phyloP scores from a whole-genome alignment of 1,284 basidiomycete genomes.

The Ustilago cynodontis region DNA sequence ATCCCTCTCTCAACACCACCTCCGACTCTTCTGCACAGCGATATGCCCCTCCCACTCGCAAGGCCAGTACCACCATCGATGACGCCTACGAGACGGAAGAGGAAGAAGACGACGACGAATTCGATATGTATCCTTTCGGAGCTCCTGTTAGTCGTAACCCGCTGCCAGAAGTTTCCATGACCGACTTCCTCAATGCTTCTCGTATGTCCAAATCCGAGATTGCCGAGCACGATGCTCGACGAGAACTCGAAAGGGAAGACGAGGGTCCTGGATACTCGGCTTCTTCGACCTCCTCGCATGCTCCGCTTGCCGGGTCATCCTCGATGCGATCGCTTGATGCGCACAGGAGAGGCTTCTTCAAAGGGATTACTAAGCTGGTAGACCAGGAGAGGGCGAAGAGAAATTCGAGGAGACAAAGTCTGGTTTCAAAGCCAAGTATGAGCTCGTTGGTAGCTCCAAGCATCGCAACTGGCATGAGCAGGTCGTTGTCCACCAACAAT shows the following conservation, averaged over 20 bases:
- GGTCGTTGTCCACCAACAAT: not conserved
- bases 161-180: slow-evolving; percentile 33
- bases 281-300: slow-evolving; percentile 19
- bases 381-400: slow-evolving; percentile 10
- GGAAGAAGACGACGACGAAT: slow-evolving; percentile 29
- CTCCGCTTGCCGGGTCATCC: not conserved
- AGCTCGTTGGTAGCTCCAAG: not conserved
- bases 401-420: not conserved
- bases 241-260: slow-evolving; percentile 17
- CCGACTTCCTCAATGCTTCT: slow-evolving; percentile 47
- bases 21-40: slow-evolving; percentile 10
- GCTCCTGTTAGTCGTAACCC: not conserved
- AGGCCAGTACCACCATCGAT: not conserved
- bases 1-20: not conserved
- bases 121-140: slow-evolving; percentile 24
- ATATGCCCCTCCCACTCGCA: slow-evolving; percentile 19
- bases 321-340: slow-evolving; percentile 1
- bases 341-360: slow-evolving; percentile 14
- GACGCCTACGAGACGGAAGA: slow-evolving; percentile 9
- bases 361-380: slow-evolving; percentile 23
- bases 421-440: slow-evolving; percentile 10
- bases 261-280: not conserved
- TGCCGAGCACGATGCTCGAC: slow-evolving; percentile 29
- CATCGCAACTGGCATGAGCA: not conserved
- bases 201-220: slow-evolving; percentile 46